Evolutionary conservation across 805 yeast genomes (phyloP).

Genomic region (Candida peoriensis): DNA sequence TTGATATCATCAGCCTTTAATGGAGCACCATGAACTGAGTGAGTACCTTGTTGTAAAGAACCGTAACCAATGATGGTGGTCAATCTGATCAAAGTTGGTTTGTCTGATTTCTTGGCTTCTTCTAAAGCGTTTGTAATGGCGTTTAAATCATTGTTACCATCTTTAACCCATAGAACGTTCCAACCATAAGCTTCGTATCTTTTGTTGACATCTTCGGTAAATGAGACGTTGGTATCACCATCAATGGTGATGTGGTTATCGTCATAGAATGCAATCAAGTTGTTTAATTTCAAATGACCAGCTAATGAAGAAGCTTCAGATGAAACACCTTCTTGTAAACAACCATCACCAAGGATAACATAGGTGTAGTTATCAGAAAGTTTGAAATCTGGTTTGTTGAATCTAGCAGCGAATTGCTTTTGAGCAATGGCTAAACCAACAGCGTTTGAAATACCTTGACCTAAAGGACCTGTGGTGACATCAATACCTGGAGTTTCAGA

Average conservation of each 20-base stretch:
- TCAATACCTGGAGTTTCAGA: conserved; percentile 87
- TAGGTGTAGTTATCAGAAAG: conserved; percentile 75
- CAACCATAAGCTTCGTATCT: conserved; percentile 93
- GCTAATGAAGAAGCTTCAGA: conserved; percentile 93
- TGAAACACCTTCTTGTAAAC: conserved; percentile 97
- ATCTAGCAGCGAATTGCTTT: conserved; percentile 84
- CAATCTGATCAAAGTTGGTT: conserved; percentile 88
- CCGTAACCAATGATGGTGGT: conserved; percentile 94
- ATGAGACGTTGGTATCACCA: conserved; percentile 84
- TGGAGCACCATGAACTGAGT: conserved; percentile 94
- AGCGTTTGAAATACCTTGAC: conserved; percentile 96
- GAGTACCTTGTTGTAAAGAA: conserved; percentile 78
- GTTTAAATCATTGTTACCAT: conserved; percentile 76
- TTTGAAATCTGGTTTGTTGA: conserved; percentile 79
- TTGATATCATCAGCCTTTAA: conserved; percentile 87
- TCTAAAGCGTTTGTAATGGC: conserved; percentile 72
- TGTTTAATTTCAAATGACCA: conserved; percentile 91
- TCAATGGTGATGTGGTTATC: conserved; percentile 96
- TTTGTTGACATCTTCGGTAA: conserved; percentile 85
- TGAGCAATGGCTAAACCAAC: conserved; percentile 97
- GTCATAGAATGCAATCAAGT: conserved; percentile 93
- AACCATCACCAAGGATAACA: conserved; percentile 91
- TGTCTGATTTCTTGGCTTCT: conserved; percentile 74
- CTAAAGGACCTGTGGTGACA: conserved; percentile 98
- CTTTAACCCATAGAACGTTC: conserved; percentile 72